A percentile compares a stretch with the other conserved stretches of the same genome.
Evolutionary conservation across 2,329 filamentous ascomycete genomes (phyloP).

Genomic region (Zasmidium cellare): DNA sequence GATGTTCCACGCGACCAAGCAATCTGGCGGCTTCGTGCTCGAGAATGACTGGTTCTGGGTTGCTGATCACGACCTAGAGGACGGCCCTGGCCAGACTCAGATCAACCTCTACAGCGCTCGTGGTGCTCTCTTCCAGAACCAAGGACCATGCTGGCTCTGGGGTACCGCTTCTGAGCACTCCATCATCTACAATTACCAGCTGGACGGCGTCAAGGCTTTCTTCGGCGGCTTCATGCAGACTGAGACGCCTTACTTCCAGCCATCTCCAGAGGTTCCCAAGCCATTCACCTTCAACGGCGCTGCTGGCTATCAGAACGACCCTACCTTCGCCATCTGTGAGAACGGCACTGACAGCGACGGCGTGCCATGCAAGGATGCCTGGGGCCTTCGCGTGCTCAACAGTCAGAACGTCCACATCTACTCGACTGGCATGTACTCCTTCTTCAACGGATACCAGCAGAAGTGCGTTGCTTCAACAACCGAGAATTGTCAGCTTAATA

Average conservation of each 20-base stretch:
- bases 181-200: constrained; percentile 56
- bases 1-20: constrained; percentile 53
- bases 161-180: constrained; percentile 57
- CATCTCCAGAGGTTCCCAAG: constrained; percentile 56
- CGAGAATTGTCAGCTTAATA: constrained; percentile 54
- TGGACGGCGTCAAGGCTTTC: constrained; percentile 52
- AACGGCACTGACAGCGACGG: constrained; percentile 16
- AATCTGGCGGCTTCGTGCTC: constrained; percentile 67
- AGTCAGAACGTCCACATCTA: constrained; percentile 46
- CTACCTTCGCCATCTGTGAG: constrained; percentile 40
- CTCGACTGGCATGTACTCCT: constrained; percentile 56
- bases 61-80: constrained; percentile 55
- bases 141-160: constrained; percentile 54
- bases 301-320: constrained; percentile 44
- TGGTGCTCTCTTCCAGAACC: constrained; percentile 42
- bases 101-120: constrained; percentile 50
- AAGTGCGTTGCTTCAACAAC: constrained; percentile 42
- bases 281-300: constrained; percentile 59
- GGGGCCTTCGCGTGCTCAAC: constrained; percentile 46
- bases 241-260: constrained; percentile 54
- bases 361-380: constrained; percentile 42
- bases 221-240: constrained; percentile 54
- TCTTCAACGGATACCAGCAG: constrained; percentile 60
- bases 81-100: constrained; percentile 39
- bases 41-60: constrained; percentile 58